These are phyloP conservation scores for Nephromyces sp. DNA, from an alignment of 169 alveolate species.

Conservation along the genomic window DNA sequence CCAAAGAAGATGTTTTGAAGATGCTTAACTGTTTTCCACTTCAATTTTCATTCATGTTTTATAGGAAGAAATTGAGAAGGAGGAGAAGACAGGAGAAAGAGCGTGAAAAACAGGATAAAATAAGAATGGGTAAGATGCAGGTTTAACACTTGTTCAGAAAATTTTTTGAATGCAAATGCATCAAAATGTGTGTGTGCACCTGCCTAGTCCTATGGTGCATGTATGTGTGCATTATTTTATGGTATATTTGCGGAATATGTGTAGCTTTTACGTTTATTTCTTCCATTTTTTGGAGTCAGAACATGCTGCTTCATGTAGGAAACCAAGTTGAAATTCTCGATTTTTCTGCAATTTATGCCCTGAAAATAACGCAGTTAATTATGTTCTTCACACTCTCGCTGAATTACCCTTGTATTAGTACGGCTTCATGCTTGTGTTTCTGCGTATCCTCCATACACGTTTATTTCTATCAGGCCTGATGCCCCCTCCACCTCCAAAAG, in stretches of 20 bases:
- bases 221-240: background rate
- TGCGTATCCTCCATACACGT: background rate
- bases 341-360: background rate
- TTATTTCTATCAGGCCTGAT: constrained; percentile 28
- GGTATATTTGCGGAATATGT: background rate
- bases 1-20: no score
- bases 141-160: background rate
- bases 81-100: constrained; percentile 71
- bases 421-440: background rate
- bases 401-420: background rate
- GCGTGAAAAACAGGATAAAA: constrained; percentile 70
- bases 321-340: no score
- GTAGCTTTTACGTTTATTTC: background rate
- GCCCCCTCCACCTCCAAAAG: constrained; percentile 81
- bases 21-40: background rate
- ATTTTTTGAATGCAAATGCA: background rate
- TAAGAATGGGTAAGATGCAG: constrained; percentile 56
- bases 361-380: background rate
- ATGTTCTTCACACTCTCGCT: background rate
- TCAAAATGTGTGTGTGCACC: background rate
- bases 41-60: background rate
- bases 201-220: constrained; percentile 4
- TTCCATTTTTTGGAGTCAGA: no score
- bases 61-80: constrained; percentile 60
- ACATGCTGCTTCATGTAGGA: no score